phyloP scores from a whole-genome alignment of 805 yeast genomes.

The Tetrapisispora nanseiensis region DNA sequence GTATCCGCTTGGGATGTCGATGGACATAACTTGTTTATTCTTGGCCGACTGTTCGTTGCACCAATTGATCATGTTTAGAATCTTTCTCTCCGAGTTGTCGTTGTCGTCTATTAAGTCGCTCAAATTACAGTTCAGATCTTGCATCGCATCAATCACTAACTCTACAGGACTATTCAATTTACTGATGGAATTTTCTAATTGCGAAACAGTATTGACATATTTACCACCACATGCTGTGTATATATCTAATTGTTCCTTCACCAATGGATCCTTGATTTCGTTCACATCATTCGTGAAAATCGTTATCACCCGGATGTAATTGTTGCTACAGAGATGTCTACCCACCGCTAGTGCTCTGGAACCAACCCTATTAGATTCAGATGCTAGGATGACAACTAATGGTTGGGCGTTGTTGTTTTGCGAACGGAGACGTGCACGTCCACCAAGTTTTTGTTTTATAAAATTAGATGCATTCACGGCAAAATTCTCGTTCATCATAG shows the following conservation, averaged over 20 bases:
- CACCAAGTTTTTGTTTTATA: constrained; percentile 57
- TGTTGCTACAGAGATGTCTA: constrained; percentile 51
- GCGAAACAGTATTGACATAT: constrained; percentile 33
- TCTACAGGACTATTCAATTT: constrained; percentile 67
- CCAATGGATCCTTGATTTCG: constrained; percentile 22
- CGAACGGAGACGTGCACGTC: constrained; percentile 50
- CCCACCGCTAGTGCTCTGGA: constrained; percentile 69
- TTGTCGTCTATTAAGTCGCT: constrained; percentile 9
- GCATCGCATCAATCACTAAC: constrained; percentile 71
- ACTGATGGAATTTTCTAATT: constrained; percentile 30
- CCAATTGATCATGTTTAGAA: constrained; percentile 50
- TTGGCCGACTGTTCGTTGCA: constrained; percentile 34
- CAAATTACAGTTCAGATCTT: constrained; percentile 68
- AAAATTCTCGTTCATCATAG: constrained; percentile 50
- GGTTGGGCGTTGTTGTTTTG: constrained; percentile 77
- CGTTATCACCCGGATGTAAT: constrained; percentile 59
- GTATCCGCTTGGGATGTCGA: constrained; percentile 75
- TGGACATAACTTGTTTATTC: constrained; percentile 33
- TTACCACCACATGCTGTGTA: constrained; percentile 65
- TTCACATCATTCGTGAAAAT: constrained; percentile 27
- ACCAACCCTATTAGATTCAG: constrained; percentile 63
- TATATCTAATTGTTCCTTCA: constrained; percentile 42
- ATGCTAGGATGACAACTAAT: constrained; percentile 56
- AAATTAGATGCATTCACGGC: constrained; percentile 56
- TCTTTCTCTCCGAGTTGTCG: constrained; percentile 10